phyloP scores from a whole-genome alignment of 805 yeast species.

The Zygosaccharomyces rouxii region DNA sequence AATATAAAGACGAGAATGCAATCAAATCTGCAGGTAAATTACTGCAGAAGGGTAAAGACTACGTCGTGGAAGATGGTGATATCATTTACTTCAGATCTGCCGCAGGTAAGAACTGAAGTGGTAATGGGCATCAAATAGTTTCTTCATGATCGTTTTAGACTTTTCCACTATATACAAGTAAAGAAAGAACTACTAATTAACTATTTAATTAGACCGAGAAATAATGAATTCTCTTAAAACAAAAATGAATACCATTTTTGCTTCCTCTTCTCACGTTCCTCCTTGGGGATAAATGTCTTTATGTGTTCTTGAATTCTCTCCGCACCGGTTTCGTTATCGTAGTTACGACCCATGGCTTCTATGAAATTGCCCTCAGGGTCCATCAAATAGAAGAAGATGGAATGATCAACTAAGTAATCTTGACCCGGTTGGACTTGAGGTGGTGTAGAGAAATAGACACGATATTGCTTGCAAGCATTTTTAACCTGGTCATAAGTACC shows the following conservation, averaged over 20 bases:
- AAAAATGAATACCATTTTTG: conserved; percentile 49
- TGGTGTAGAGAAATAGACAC: conserved; percentile 98
- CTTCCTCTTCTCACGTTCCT: conserved; percentile 61
- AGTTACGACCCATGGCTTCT: conserved; percentile 91
- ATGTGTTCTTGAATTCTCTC: conserved; percentile 72
- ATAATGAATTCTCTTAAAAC: conserved; percentile 15
- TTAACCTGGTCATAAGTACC: conserved; percentile 86
- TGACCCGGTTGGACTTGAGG: conserved; percentile 91
- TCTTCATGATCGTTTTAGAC: conserved; percentile 3
- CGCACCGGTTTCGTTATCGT: conserved; percentile 71
- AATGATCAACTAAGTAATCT: conserved; percentile 94
- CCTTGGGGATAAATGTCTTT: conserved; percentile 68
- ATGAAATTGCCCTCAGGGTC: conserved; percentile 97
- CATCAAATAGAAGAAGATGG: conserved; percentile 94
- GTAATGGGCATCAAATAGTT: neutral
- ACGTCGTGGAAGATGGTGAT: conserved; percentile 93
- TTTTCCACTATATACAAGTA: conserved; percentile 8
- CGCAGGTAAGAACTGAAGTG: conserved; percentile 67
- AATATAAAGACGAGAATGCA: conserved; percentile 72
- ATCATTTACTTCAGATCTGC: conserved; percentile 89
- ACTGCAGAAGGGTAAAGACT: conserved; percentile 88
- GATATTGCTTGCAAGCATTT: conserved; percentile 76
- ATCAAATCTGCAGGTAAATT: conserved; percentile 88
- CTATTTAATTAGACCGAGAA: conserved; percentile 14
- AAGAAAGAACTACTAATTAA: conserved; percentile 1